Evolutionary conservation across 2,329 filamentous ascomycete genomes (phyloP).

Genomic region (Aschersonia sp.): DNA sequence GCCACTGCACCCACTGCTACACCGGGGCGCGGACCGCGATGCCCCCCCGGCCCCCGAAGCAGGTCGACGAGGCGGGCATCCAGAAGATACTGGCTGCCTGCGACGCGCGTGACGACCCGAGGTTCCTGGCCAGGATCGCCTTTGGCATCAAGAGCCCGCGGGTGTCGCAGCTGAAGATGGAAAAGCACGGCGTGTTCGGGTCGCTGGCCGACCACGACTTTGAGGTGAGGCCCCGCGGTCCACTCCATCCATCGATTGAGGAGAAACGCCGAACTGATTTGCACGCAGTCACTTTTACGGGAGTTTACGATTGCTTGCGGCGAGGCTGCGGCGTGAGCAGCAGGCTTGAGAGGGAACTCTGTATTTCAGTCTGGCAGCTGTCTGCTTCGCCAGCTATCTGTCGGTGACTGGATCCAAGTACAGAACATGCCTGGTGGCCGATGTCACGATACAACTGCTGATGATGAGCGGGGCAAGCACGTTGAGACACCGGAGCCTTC

Average conservation of each 20-base stretch:
- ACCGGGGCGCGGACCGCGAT: conserved; percentile 19
- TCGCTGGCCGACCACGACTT: conserved; percentile 41
- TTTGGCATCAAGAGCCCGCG: conserved; percentile 48
- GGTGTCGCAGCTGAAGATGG: conserved; percentile 31
- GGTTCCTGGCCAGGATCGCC: conserved; percentile 42
- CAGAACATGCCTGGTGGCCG: too few species aligned
- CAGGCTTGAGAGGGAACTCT: too few species aligned
- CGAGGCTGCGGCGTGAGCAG: too few species aligned
- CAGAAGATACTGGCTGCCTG: conserved; percentile 19
- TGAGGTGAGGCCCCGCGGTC: conserved; percentile 15
- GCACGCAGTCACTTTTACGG: not conserved
- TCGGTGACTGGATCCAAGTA: too few species aligned
- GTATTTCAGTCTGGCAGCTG: too few species aligned
- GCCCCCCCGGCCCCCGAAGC: conserved; percentile 20
- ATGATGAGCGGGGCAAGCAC: too few species aligned
- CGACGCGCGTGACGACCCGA: conserved; percentile 36
- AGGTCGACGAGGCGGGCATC: conserved; percentile 18
- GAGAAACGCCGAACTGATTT: not conserved
- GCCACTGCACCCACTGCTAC: not conserved
- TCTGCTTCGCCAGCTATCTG: too few species aligned
- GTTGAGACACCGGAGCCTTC: too few species aligned
- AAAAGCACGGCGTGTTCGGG: conserved; percentile 29
- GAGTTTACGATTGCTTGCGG: not conserved
- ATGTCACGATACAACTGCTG: too few species aligned
- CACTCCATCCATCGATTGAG: not conserved